phyloP scores from a whole-genome alignment of 257 asterid species.

The Solanum habrochaites region DNA sequence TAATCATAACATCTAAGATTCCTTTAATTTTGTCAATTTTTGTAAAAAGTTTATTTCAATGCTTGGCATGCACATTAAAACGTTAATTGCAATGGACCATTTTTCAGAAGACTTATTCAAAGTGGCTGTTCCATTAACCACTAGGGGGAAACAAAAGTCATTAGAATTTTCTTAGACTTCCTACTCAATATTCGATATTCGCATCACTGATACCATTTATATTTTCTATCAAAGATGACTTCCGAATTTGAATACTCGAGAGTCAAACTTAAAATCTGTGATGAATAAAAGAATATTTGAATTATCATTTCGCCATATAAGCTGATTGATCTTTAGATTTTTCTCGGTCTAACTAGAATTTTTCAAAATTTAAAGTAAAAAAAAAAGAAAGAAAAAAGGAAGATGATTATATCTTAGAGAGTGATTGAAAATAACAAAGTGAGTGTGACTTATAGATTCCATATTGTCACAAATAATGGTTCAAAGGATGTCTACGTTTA shows the following conservation, averaged over 20 bases:
- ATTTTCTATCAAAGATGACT: neutral
- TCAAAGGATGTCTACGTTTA: neutral
- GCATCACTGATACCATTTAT: accelerated
- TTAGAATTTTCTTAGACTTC: neutral
- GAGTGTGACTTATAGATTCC: neutral
- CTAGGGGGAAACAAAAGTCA: neutral
- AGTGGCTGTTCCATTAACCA: neutral
- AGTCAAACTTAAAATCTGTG: neutral
- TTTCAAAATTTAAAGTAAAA: neutral
- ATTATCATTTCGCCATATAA: neutral
- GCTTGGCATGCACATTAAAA: neutral
- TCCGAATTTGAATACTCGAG: too few species aligned
- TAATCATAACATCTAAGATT: neutral
- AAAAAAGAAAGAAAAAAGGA: neutral
- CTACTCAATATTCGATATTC: neutral
- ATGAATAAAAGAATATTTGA: neutral
- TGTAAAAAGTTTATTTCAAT: neutral
- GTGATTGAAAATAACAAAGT: neutral
- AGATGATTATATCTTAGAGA: neutral
- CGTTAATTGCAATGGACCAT: neutral
- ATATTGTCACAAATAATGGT: neutral
- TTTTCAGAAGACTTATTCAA: neutral
- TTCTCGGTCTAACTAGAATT: neutral
- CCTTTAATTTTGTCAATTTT: neutral
- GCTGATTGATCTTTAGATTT: neutral